phyloP scores from a whole-genome alignment of 805 yeast species.

The Barnettozyma vustinii region DNA sequence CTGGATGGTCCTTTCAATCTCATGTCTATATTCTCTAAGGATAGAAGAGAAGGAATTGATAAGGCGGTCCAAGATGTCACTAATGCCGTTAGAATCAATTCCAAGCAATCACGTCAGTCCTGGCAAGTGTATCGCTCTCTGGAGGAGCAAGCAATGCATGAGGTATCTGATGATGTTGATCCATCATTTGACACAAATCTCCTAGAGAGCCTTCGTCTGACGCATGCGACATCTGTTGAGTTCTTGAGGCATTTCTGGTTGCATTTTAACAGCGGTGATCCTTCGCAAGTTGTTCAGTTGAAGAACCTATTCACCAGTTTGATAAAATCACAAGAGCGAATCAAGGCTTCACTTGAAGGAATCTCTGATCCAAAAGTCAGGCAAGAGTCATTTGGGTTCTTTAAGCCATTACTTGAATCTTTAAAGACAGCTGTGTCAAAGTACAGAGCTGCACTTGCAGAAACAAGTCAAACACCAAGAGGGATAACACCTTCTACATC shows the following conservation, averaged over 20 bases:
- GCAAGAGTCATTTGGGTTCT: conserved; percentile 26
- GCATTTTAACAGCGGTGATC: conserved; percentile 47
- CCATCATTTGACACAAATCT: conserved; percentile 30
- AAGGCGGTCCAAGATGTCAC: conserved; percentile 41
- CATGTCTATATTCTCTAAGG: conserved; percentile 21
- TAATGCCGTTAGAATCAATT: conserved; percentile 44
- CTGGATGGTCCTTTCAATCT: conserved; percentile 23
- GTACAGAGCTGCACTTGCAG: conserved; percentile 35
- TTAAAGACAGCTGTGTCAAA: conserved; percentile 40
- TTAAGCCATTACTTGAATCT: conserved; percentile 42
- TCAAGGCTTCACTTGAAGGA: conserved; percentile 31
- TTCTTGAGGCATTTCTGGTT: conserved; percentile 73
- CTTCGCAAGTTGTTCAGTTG: conserved; percentile 38
- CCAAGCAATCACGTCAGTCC: conserved; percentile 47
- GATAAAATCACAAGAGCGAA: conserved; percentile 41
- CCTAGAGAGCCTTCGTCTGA: conserved; percentile 48
- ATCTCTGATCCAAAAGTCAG: conserved; percentile 27
- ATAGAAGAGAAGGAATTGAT: conserved; percentile 31
- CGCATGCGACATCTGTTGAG: conserved; percentile 71
- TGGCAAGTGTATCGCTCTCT: conserved; percentile 31
- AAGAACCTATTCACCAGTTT: conserved; percentile 44
- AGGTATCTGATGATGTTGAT: conserved; percentile 27
- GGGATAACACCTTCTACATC: conserved; percentile 5
- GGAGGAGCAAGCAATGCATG: conserved; percentile 22
- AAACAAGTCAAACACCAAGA: conserved; percentile 16